Percentiles rank a stretch among this genome's conserved stretches.
These are phyloP conservation scores for Glonium stellatum DNA, from an alignment of 495 filamentous ascomycete species.

Conservation along the genomic window DNA sequence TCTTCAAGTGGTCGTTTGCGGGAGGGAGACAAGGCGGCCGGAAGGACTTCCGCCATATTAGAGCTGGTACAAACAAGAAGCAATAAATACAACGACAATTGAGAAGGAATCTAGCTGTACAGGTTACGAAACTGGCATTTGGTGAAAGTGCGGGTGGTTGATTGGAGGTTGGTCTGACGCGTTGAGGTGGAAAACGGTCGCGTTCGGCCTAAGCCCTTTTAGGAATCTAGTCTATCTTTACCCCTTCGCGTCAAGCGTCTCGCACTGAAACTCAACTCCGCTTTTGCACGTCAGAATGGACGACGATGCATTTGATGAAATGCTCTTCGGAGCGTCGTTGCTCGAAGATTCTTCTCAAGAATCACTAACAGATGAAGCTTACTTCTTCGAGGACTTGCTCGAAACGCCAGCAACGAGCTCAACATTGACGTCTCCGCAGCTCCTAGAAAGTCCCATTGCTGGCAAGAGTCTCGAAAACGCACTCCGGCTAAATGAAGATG, in stretches of 20 bases:
- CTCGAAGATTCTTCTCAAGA: conserved; percentile 21
- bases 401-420: neutral
- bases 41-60: conserved; percentile 13
- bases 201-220: neutral
- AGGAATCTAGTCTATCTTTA: neutral
- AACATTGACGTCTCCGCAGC: neutral
- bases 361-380: conserved; percentile 14
- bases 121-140: neutral
- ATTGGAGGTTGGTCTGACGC: neutral
- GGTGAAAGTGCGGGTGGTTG: neutral
- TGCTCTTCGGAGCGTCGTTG: conserved; percentile 23
- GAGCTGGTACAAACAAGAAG: neutral
- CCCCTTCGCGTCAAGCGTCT: neutral
- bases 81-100: conserved; percentile 1
- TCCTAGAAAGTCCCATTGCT: too few relatives aligned
- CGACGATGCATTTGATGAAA: conserved; percentile 26
- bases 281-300: conserved; percentile 1
- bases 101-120: conserved; percentile 3
- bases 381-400: conserved; percentile 4
- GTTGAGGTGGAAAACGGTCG: neutral
- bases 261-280: neutral
- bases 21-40: conserved; percentile 1
- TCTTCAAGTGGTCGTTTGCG: conserved; percentile 20
- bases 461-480: too few relatives aligned
- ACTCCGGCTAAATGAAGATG: neutral